Base-by-base conservation (phyloP, 805 yeast genomes). In the Clavispora vitiphila region DNA sequence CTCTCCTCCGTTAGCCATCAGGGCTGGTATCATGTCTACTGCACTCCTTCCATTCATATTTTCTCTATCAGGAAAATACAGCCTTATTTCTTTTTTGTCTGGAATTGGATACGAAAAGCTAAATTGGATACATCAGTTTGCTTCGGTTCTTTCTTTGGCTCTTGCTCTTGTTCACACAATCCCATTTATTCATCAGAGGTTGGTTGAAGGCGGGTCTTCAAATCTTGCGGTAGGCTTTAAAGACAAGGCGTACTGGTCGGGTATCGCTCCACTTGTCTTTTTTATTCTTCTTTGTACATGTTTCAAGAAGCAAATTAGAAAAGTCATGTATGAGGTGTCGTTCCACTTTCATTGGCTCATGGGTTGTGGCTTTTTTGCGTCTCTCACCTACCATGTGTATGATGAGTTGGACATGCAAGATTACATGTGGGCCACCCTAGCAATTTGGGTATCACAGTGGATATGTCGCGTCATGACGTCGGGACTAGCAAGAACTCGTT, bases 91-190 rank as follows among this genome's bases (percentile, higher is more conserved):
- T 10, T 54, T 62, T 4, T 46, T 76, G 10, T 76, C 82, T 0
- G 83, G 82, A 10, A 62, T 77, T 14, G 65, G 78, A 34, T 77
- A 78, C 51, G 83, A 78, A 48, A 77, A 74, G 53, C 53, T 78
- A 40, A 77, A 77, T 50, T 62, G 65, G 20, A 62, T 68, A 43
- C 83, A 78, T 48, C 77, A 76, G 46, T 72, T 69, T 60, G 66
- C 65, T 1, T 72, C 77, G 0, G 59, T 72, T 6, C 55, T 64
- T 6, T 63, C 69, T 15, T 60, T 71, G 20, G 57, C 76, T 2
- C 61, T 78, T 11, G 62, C 73, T 0, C 41, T 77, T 48, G 66
- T 76, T 15, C 83, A 78, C 50, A 64, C 75, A 2, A 58, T 76
- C 35, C 80, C 82, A 2, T 77, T 76, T 51, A 58, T 71, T 20